These are phyloP conservation scores for Penicillium coprophilum DNA, from an alignment of 495 filamentous ascomycete species.

Conservation along the genomic window DNA sequence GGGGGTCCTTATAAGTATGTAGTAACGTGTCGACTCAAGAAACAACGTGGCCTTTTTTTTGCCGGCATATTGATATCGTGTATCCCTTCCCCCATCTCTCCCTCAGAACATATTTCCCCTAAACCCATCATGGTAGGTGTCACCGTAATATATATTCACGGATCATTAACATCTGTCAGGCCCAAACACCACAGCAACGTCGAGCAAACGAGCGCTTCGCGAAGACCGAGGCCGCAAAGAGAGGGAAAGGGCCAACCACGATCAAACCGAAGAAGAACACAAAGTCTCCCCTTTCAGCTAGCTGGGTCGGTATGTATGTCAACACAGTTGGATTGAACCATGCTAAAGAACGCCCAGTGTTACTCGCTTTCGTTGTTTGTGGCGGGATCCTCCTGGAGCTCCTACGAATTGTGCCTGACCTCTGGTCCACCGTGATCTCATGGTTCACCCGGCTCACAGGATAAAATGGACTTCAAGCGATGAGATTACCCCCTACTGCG, in stretches of 20 bases:
- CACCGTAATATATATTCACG: too few relatives aligned
- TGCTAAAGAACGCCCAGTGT: conserved; percentile 10
- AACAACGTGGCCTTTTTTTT: conserved; percentile 18
- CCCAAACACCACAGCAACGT: conserved; percentile 93
- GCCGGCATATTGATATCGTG: conserved; percentile 9
- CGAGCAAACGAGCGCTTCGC: conserved; percentile 83
- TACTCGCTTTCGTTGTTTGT: conserved; percentile 28
- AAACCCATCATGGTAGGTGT: conserved; percentile 3
- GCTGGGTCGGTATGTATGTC: conserved; percentile 74
- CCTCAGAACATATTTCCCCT: not conserved
- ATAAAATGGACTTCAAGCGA: conserved; percentile 8
- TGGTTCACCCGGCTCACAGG: conserved; percentile 25
- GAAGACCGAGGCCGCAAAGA: conserved; percentile 73
- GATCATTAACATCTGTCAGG: conserved; percentile 49
- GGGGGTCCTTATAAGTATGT: not conserved
- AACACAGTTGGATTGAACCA: not conserved
- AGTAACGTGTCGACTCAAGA: conserved; percentile 1
- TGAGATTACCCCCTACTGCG: not conserved
- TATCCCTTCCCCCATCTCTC: not conserved
- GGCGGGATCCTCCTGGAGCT: conserved; percentile 29
- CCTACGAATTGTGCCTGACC: conserved; percentile 66
- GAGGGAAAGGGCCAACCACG: conserved; percentile 73
- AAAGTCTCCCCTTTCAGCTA: conserved; percentile 75
- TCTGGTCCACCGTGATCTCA: conserved; percentile 41
- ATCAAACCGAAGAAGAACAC: conserved; percentile 65